These are phyloP conservation scores for Combretum micranthum DNA, from an alignment of 345 rosid genomes.

Conservation along the genomic window DNA sequence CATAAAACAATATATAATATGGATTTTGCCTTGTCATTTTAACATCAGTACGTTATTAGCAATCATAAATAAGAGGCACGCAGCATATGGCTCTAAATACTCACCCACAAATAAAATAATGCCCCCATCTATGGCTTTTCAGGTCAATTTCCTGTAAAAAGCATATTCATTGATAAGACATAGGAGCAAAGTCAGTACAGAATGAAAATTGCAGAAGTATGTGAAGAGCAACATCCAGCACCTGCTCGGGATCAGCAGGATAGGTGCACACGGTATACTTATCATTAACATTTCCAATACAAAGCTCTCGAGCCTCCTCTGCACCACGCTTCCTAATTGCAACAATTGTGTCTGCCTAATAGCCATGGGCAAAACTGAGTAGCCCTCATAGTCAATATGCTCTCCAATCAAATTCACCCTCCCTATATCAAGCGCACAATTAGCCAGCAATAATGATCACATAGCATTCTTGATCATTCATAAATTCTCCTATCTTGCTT, in stretches of 20 bases:
- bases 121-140: constrained; percentile 91
- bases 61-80: too few relatives aligned
- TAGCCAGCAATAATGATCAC: too few relatives aligned
- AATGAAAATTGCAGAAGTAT: too few relatives aligned
- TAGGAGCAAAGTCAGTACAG: too few relatives aligned
- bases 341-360: constrained; percentile 87
- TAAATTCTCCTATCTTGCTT: too few relatives aligned
- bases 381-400: constrained; percentile 96
- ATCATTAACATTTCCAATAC: constrained; percentile 68
- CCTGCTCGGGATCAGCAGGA: constrained; percentile 86
- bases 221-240: constrained; percentile 2
- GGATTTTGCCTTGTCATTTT: too few relatives aligned
- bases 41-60: too few relatives aligned
- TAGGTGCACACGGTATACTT: constrained; percentile 69
- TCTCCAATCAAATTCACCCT: constrained; percentile 98
- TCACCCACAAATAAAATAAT: constrained; percentile 92
- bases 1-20: neutral
- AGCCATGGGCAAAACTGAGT: constrained; percentile 99
- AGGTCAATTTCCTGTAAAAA: constrained; percentile 62
- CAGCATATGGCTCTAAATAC: constrained; percentile 7
- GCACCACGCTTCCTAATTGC: constrained; percentile 56
- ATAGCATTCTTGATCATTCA: too few relatives aligned
- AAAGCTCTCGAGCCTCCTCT: constrained; percentile 39
- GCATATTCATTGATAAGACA: too few relatives aligned
- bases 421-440: constrained; percentile 29